A percentile compares a stretch with the other conserved stretches of the same genome.
Conservation (phyloP, 257 asterid genomes). For the Penstemon eatonii region DNA sequence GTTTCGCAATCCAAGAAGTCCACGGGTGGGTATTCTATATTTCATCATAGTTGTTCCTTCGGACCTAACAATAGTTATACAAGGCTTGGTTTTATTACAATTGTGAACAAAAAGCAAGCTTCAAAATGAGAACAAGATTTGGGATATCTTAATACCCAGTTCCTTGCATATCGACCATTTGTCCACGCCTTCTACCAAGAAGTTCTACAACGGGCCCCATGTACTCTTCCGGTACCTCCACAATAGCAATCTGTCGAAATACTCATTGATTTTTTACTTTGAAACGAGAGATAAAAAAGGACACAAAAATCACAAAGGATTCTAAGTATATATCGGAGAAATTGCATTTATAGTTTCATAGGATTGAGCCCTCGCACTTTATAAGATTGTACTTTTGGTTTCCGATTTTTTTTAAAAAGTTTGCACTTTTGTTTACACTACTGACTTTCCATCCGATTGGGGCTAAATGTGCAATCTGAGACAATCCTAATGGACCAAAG, state of each 20-base stretch:
- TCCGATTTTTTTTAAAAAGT: too few relatives aligned
- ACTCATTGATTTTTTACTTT: slow-evolving; percentile 12
- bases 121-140: slow-evolving; percentile 5
- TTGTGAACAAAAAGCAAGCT: slow-evolving; percentile 15
- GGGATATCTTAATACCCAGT: slow-evolving; percentile 54
- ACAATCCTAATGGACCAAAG: too few relatives aligned
- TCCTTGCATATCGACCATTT: slow-evolving; percentile 92
- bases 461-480: too few relatives aligned
- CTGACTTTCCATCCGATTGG: too few relatives aligned
- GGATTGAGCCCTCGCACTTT: too few relatives aligned
- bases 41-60: slow-evolving; percentile 79
- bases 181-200: slow-evolving; percentile 98
- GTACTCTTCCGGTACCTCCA: slow-evolving; percentile 92
- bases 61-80: slow-evolving; percentile 42
- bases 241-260: slow-evolving; percentile 73
- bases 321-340: too few relatives aligned
- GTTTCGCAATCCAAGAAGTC: slow-evolving; percentile 90
- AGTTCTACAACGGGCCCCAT: slow-evolving; percentile 93
- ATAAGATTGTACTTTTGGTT: too few relatives aligned
- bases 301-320: too few relatives aligned
- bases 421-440: too few relatives aligned
- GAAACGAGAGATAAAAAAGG: neutral
- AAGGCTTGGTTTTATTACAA: slow-evolving; percentile 24
- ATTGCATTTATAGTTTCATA: too few relatives aligned
- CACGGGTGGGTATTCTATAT: slow-evolving; percentile 92